Evolutionary conservation across 108 stramenopile genomes (phyloP).

Genomic region (Skeletonema potamos): DNA sequence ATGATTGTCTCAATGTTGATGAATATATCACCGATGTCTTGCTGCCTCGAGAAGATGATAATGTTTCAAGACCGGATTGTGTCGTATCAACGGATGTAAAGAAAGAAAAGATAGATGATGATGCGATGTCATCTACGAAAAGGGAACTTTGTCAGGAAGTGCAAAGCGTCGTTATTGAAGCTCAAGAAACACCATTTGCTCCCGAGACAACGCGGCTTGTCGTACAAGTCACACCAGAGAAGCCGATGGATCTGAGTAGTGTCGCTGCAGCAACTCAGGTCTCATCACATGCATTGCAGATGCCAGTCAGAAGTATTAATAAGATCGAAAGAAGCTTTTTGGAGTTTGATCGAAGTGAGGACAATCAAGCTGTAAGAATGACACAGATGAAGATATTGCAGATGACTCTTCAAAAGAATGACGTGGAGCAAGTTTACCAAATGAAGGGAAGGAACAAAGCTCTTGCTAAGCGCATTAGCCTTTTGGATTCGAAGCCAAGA

Average conservation of each 20-base stretch:
- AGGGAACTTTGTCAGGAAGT: too few species aligned
- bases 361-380: neutral
- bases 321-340: too few species aligned
- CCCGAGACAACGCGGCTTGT: neutral
- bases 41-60: neutral
- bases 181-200: neutral
- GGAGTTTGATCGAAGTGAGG: neutral
- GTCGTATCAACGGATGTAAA: neutral
- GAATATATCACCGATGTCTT: neutral
- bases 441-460: neutral
- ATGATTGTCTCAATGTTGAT: constrained; percentile 21
- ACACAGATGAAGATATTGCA: neutral
- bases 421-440: neutral
- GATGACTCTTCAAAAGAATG: neutral
- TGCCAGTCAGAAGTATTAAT: neutral
- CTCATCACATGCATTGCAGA: neutral
- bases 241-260: neutral
- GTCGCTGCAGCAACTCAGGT: neutral
- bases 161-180: neutral
- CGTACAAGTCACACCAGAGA: neutral
- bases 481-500: neutral
- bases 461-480: neutral
- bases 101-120: neutral
- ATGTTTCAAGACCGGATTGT: neutral
- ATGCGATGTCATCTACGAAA: neutral